Evolutionary conservation across 2,329 filamentous ascomycete genomes (phyloP).

Genomic region (Fusarium sp.): DNA sequence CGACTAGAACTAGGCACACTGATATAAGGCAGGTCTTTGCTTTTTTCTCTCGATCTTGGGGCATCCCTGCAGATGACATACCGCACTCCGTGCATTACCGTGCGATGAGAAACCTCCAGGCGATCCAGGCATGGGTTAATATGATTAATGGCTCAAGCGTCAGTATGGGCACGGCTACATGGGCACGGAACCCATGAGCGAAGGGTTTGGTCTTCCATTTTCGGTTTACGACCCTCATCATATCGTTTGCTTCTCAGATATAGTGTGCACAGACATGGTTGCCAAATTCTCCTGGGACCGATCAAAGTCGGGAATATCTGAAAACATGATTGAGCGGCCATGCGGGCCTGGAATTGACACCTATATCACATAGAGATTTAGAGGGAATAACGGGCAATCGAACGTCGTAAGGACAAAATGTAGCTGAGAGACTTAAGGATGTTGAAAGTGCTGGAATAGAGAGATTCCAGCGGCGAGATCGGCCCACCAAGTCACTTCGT

Average conservation of each 20-base stretch:
- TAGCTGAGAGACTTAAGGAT: background rate
- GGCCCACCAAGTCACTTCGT: background rate
- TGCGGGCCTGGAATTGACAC: background rate
- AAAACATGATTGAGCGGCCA: background rate
- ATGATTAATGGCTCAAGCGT: background rate
- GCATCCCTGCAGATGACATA: slow-evolving; percentile 23
- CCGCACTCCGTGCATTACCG: slow-evolving; percentile 3
- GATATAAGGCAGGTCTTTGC: slow-evolving; percentile 1
- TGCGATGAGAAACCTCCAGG: slow-evolving; percentile 6
- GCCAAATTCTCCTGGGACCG: slow-evolving; percentile 3
- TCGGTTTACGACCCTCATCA: slow-evolving; percentile 8
- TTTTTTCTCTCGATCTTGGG: slow-evolving; percentile 9
- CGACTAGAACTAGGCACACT: background rate
- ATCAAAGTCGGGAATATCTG: slow-evolving; percentile 9
- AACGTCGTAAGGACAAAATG: slow-evolving; percentile 3
- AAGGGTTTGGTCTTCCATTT: background rate
- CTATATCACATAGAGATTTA: background rate
- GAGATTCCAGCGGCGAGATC: background rate
- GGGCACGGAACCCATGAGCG: background rate
- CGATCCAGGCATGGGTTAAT: background rate
- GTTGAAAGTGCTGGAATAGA: background rate
- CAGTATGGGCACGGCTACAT: background rate
- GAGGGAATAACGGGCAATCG: background rate
- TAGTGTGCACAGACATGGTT: slow-evolving; percentile 9
- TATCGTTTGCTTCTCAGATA: slow-evolving; percentile 19